A percentile compares a stretch with the other conserved stretches of the same genome.
These are phyloP conservation scores for Blastomyces percursus DNA, from an alignment of 2,329 filamentous ascomycete genomes.

Conservation along the genomic window DNA sequence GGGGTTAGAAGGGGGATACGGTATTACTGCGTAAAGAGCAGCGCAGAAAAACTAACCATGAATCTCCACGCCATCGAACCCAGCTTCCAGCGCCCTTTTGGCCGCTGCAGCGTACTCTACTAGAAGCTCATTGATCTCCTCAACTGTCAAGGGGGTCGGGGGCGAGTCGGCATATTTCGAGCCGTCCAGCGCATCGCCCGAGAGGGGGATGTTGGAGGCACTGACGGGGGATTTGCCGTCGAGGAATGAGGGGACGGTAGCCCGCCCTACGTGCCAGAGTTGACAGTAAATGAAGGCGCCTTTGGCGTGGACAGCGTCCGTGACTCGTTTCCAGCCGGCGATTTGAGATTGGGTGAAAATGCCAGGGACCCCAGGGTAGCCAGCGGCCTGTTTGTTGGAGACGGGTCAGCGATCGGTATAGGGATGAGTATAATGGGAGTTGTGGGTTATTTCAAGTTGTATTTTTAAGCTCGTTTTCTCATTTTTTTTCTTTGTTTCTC, in stretches of 20 bases:
- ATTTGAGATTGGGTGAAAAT: slow-evolving; percentile 48
- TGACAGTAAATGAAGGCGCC: slow-evolving; percentile 52
- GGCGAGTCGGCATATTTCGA: slow-evolving; percentile 12
- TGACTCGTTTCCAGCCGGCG: slow-evolving; percentile 49
- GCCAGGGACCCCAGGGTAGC: slow-evolving; percentile 45
- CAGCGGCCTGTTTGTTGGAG: slow-evolving; percentile 30
- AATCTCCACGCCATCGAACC: slow-evolving; percentile 44
- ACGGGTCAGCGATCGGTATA: neutral
- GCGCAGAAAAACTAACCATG: slow-evolving; percentile 23
- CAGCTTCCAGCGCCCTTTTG: slow-evolving; percentile 42
- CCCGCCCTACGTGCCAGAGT: slow-evolving; percentile 51
- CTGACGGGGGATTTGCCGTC: slow-evolving; percentile 25
- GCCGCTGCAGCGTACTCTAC: slow-evolving; percentile 37
- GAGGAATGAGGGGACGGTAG: slow-evolving; percentile 33
- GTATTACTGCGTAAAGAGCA: no score
- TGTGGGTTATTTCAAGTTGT: neutral
- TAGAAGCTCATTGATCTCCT: slow-evolving; percentile 36
- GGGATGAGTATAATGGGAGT: neutral
- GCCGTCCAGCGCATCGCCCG: slow-evolving; percentile 18
- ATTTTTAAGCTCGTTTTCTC: neutral
- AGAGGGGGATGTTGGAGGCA: slow-evolving; percentile 31
- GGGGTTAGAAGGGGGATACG: neutral
- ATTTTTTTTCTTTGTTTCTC: neutral
- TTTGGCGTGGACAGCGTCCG: slow-evolving; percentile 52
- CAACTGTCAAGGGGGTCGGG: slow-evolving; percentile 25